Evolutionary conservation across 371 early-diverging fungal species (phyloP).

Genomic region (Mortierella sp.): DNA sequence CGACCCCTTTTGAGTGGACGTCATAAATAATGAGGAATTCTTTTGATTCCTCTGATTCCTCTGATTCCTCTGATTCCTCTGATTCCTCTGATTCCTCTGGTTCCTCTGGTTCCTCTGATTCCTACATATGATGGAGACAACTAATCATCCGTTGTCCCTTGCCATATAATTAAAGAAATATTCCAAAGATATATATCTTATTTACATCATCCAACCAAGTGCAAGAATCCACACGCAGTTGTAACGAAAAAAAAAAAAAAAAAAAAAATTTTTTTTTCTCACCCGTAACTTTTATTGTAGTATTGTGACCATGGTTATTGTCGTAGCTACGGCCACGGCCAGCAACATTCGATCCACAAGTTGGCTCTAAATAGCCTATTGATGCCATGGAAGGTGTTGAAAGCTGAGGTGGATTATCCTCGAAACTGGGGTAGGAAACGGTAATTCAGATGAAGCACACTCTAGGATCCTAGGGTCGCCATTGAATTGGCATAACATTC

Average conservation of each 20-base stretch:
- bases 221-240: conserved; percentile 66
- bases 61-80: no score
- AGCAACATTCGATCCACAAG: conserved; percentile 1
- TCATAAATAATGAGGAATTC: no score
- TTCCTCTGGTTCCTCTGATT: no score
- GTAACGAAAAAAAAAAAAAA: no score
- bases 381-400: conserved; percentile 21
- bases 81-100: no score
- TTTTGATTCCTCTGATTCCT: no score
- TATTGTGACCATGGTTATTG: neutral
- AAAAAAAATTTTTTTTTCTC: conserved; percentile 60
- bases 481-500: conserved; percentile 1
- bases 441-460: neutral
- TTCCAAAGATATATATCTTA: neutral
- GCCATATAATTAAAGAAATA: neutral
- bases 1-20: no score
- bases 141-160: no score
- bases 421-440: neutral
- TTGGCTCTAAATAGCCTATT: neutral
- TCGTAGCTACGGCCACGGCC: neutral
- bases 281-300: conserved; percentile 51
- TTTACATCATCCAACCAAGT: conserved; percentile 67
- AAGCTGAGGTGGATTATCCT: neutral
- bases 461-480: neutral
- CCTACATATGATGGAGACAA: no score